Evolutionary conservation across 2,329 filamentous ascomycete genomes (phyloP).

Genomic region (Penicillium fuscoglaucum): DNA sequence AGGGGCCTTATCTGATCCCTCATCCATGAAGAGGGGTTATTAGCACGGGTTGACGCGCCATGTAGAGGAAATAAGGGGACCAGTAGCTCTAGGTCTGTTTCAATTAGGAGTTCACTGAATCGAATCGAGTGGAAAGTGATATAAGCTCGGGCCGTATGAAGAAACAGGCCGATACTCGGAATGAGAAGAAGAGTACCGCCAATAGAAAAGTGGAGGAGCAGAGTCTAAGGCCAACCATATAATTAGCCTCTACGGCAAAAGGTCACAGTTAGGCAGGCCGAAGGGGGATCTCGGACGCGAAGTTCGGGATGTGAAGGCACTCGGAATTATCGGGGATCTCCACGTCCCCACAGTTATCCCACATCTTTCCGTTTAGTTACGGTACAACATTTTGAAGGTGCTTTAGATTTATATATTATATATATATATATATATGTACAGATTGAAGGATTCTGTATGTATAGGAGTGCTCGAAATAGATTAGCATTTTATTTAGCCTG

Average conservation of each 20-base stretch:
- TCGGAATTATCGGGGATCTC: slow-evolving; percentile 4
- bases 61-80: slow-evolving; percentile 9
- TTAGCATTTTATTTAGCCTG: not conserved
- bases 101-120: not conserved
- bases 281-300: not conserved
- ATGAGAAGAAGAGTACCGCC: not conserved
- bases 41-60: slow-evolving; percentile 28
- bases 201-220: not conserved
- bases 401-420: not conserved
- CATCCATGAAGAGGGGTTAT: slow-evolving; percentile 39
- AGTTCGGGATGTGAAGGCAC: slow-evolving; percentile 2
- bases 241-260: not conserved
- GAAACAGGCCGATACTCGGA: not conserved
- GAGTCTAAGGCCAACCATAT: not conserved
- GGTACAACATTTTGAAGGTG: not conserved
- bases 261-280: not conserved
- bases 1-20: slow-evolving; percentile 41
- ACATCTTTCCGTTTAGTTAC: not conserved
- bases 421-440: not conserved
- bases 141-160: not conserved
- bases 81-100: not conserved
- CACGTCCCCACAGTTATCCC: not conserved
- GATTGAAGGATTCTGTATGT: not conserved
- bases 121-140: not conserved
- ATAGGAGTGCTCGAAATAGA: not conserved